Evolutionary conservation across 179 eudicot species (phyloP), one percentile per base, ranked within the genome.

Genomic region (Gypsophila paniculata): DNA sequence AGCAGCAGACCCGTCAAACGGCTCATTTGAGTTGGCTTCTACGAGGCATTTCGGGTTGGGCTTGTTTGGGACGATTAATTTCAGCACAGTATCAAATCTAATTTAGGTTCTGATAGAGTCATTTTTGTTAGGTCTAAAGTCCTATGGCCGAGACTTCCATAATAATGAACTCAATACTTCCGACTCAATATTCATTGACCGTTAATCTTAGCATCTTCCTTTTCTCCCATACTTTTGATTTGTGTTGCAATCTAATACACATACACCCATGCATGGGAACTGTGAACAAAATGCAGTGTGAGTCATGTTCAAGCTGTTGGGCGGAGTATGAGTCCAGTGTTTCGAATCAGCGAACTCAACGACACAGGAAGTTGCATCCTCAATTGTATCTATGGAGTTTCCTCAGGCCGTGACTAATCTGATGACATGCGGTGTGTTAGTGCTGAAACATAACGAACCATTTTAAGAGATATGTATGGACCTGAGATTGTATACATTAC

Each of bases 261-360:
- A 23, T 23, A 10, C 11, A 48, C 18, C 55, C 36, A 22, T 66
- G 18, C 10, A 48, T 23, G 29, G 54, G 17, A 38, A 4, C 10
- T 52, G 61, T 53, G n/a, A 14, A 55, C 5, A 14, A 70, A 38
- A 36, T 70, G 74, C 83, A 86, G 88, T 64, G 62, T 84, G 23
- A 53, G 75, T 4, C 78, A 75, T 58, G 86, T 83, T 75, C 74
- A 83, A 80, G 87, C 72, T 48, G 68, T 79, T 12, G 91, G 91
- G 19, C 77, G 86, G 53, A 72, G 74, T 17, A 85, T 85, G 5
- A 75, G 80, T 38, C 76, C 79, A 39, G 74, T 70, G 29, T 85
- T 87, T 44, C 82, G 77, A 14, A 71, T 87, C 23, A 74, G 80
- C 7, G 62, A 78, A 48, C 65, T 74, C 10, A 78, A 76, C 60